These are phyloP conservation scores for Pestalotiopsis sp. DNA, from an alignment of 2,329 filamentous ascomycete genomes.

Conservation along the genomic window DNA sequence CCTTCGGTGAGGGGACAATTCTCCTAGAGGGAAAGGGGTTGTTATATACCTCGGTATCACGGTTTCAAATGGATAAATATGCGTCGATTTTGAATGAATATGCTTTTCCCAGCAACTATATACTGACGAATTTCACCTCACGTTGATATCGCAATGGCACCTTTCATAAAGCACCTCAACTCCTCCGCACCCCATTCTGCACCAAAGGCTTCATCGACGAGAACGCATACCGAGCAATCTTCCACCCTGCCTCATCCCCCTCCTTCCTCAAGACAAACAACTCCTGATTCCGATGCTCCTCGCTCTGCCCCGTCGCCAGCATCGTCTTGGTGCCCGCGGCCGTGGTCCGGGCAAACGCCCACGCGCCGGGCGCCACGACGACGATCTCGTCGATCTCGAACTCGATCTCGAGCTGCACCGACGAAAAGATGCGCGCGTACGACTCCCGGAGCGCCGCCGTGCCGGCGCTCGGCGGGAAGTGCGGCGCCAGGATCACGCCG, in stretches of 20 bases:
- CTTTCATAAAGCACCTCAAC: no score
- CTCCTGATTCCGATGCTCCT: constrained; percentile 7
- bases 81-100: no score
- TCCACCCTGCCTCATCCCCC: neutral
- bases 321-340: constrained; percentile 6
- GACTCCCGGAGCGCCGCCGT: neutral
- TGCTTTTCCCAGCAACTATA: no score
- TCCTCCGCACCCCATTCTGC: constrained; percentile 5
- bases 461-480: neutral
- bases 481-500: constrained; percentile 9
- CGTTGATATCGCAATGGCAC: no score
- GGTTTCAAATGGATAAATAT: no score
- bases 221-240: constrained; percentile 11
- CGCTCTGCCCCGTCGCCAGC: neutral
- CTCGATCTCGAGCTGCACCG: neutral
- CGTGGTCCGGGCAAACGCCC: constrained; percentile 8
- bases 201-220: constrained; percentile 9
- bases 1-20: no score
- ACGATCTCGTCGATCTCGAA: constrained; percentile 9
- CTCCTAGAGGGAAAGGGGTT: no score
- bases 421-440: neutral
- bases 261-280: constrained; percentile 9
- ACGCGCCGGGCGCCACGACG: neutral
- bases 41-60: no score
- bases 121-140: no score